phyloP scores from a whole-genome alignment of 108 stramenopile genomes.

The Nitzschia putrida region DNA sequence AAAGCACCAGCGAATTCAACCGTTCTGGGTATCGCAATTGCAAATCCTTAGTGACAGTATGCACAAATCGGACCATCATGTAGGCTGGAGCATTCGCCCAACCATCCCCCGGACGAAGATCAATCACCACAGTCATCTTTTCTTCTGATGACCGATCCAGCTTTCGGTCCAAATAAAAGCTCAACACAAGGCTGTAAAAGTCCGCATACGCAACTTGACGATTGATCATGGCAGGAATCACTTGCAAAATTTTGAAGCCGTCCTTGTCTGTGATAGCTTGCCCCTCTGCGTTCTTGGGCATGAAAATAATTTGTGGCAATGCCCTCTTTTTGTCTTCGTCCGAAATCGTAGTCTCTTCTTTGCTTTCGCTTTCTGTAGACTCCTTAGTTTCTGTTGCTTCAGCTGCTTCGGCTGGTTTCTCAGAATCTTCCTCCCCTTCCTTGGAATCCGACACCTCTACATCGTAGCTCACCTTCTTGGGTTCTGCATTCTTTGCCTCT shows the following conservation, averaged over 20 bases:
- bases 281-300: constrained; percentile 20
- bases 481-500: neutral
- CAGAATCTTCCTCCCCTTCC: constrained; percentile 1
- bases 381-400: neutral
- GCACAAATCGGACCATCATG: constrained; percentile 59
- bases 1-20: constrained; percentile 48
- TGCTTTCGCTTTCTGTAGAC: neutral
- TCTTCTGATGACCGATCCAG: constrained; percentile 54
- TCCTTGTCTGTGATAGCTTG: constrained; percentile 25
- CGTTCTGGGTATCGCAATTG: constrained; percentile 52
- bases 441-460: constrained; percentile 12
- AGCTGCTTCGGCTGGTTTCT: constrained; percentile 13
- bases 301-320: constrained; percentile 28
- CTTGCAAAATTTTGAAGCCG: constrained; percentile 44
- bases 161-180: constrained; percentile 58
- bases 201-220: constrained; percentile 45
- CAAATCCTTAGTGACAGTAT: constrained; percentile 36
- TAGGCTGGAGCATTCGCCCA: constrained; percentile 62
- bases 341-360: neutral
- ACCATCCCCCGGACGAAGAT: constrained; percentile 64
- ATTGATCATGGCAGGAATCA: constrained; percentile 64
- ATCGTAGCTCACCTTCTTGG: constrained; percentile 3
- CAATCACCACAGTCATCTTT: constrained; percentile 54
- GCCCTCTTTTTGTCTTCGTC: constrained; percentile 2
- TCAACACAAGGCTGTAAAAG: constrained; percentile 56